Evolutionary conservation across 768 basidiomycete species (phyloP), one percentile per base, ranked within the genome.

Genomic region (Mycena albidolilacea): DNA sequence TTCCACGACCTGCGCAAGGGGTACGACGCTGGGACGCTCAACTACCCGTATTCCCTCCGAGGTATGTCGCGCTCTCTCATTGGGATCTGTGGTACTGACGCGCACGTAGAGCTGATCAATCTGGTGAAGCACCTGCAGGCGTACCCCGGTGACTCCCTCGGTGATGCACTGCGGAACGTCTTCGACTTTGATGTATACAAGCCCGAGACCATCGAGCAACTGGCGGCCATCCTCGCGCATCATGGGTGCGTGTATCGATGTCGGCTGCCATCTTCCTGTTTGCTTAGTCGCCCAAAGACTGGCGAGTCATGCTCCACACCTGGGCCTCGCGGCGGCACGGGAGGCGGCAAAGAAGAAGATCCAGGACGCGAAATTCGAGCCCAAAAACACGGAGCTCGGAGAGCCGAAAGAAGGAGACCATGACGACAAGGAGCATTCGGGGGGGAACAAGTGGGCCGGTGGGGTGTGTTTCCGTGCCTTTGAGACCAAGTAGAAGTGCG

Each of bases 111-210:
- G 73, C 80, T 93, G 44, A 91, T 93, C 78, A 92, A 90, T 76
- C 83, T 93, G 37, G 87, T 92, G 3, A 85, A 87, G 54, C 91
- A 93, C 76, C 85, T 93, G 83, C 88, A 85, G 73, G 86, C 89
- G 2, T 92, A 90, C 72, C 90, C 91, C 0, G 78, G 82, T 23
- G 91, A 92, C 78, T 79, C 88, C 0, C 81, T 92, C 12, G 90
- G 88, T n/a, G 84, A 86, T 52, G 87, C 88, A 8, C 80, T 93
- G 17, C 84, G 91, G 17, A 93, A 92, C 76, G 84, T 92, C 11
- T 93, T 93, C 75, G 91, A 93, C 77, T 93, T 92, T 68, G 91
- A 93, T 77, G 85, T 93, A 7, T 91, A 90, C 79, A 89, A 88
- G 74, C 88, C 88, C 1, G 91, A 92, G 75, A 91, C 89, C 7